A percentile compares a stretch with the other conserved stretches of the same genome.
Evolutionary conservation across 116 monocot species (phyloP).

Genomic region (Papilionanthe hybrid): DNA sequence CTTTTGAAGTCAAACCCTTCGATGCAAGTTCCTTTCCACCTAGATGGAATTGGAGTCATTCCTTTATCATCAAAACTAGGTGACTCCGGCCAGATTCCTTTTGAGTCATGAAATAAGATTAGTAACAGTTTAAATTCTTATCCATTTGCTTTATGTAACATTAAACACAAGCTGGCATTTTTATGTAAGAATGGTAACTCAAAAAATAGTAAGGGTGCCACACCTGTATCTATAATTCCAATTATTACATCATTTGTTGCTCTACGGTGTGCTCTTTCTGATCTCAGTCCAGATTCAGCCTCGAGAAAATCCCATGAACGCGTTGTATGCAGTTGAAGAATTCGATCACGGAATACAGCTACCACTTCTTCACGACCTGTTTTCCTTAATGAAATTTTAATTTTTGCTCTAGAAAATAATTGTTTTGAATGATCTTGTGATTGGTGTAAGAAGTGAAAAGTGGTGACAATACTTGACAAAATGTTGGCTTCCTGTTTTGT

Average conservation of each 20-base stretch:
- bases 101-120: background rate
- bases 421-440: background rate
- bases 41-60: slow-evolving; percentile 61
- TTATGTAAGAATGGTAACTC: background rate
- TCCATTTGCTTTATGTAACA: background rate
- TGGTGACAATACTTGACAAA: slow-evolving; percentile 44
- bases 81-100: slow-evolving; percentile 97
- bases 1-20: slow-evolving; percentile 85
- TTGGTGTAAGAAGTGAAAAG: slow-evolving; percentile 2
- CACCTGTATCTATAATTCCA: slow-evolving; percentile 87
- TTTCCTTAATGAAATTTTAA: background rate
- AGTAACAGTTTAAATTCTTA: background rate
- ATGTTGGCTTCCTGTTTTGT: slow-evolving; percentile 60
- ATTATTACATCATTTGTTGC: slow-evolving; percentile 66
- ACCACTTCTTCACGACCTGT: slow-evolving; percentile 68
- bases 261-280: slow-evolving; percentile 18
- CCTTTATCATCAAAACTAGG: slow-evolving; percentile 79
- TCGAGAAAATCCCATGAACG: slow-evolving; percentile 92
- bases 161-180: background rate
- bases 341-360: slow-evolving; percentile 65
- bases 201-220: background rate
- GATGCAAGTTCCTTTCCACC: slow-evolving; percentile 90
- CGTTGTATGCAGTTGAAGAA: slow-evolving; percentile 88
- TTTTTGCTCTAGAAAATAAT: background rate
- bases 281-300: slow-evolving; percentile 47